phyloP scores from a whole-genome alignment of 108 stramenopile species.

The Poteriospumella lacustris region DNA sequence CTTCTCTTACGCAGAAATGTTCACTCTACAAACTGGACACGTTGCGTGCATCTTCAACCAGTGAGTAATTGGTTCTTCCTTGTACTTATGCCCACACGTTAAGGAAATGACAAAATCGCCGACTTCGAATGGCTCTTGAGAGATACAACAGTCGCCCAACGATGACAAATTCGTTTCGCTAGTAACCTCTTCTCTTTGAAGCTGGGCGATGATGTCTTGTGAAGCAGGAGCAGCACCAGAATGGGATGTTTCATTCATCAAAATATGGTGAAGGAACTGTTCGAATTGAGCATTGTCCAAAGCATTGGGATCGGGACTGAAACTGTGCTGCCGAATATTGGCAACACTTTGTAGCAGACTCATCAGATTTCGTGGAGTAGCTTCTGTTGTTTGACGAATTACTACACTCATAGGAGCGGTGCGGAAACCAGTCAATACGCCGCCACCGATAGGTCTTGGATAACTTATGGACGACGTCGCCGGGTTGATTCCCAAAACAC shows the following conservation, averaged over 20 bases:
- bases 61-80: slow-evolving; percentile 15
- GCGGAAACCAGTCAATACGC: no score
- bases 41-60: slow-evolving; percentile 10
- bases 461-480: no score
- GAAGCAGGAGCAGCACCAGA: background rate
- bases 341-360: no score
- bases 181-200: background rate
- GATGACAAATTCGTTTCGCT: background rate
- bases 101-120: background rate
- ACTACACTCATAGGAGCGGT: no score
- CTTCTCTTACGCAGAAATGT: no score
- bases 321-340: no score
- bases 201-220: background rate
- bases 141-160: background rate
- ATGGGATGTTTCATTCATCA: slow-evolving; percentile 18
- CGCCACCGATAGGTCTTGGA: no score
- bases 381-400: no score
- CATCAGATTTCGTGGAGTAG: no score
- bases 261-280: background rate
- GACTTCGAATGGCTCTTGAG: slow-evolving; percentile 5
- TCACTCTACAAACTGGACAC: slow-evolving; percentile 6
- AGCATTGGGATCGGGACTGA: no score
- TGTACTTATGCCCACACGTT: background rate
- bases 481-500: no score
- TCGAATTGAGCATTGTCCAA: slow-evolving; percentile 8